Base-by-base conservation (phyloP, 2,329 filamentous ascomycete species). In the Trichothecium sympodiale region DNA sequence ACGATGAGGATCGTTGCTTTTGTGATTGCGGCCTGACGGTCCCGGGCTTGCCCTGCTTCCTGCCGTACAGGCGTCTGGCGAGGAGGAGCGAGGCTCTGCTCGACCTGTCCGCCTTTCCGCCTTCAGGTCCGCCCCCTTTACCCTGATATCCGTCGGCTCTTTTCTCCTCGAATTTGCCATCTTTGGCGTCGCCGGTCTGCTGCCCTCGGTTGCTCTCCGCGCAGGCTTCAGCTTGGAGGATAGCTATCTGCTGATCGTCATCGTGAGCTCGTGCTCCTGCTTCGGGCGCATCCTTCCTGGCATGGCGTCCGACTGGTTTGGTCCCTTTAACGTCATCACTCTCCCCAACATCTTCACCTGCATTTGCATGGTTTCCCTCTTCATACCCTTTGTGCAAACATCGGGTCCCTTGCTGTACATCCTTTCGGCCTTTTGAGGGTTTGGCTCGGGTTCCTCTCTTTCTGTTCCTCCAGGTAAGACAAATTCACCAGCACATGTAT, bases 141-240 rank as follows among this genome's bases (percentile, higher is more conserved):
- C 50, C 2, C 59, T 67, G 25, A 48, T 67, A 3, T 56, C 61
- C 0, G 44, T 56, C 4, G 57, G 56, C 1, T 53, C 67, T 8
- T 65, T 69, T 38, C 52, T 58, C 2, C 59, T 69, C 15, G 66
- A 70, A 32, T 63, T 69, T 33, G 61, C 62, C 27, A 56, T 69
- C 12, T 69, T 69, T 29, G 64, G 63, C 10, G 57, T 61, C n/a
- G 57, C 61, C 1, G 61, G 61, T 2, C 53, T 69, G 7, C 46
- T 69, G 2, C 65, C 66, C 1, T 66, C 63, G 0, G 68, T 68
- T 40, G 59, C 60, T 2, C 60, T 56, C 0, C 45, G 41, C 3
- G 47, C 47, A 3, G 45, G 49, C 27, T 57, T 65, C 25, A 45
- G 54, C 5, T 37, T 50, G 1, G 49, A 64, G 17, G 52, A 55